Conservation (phyloP, 2,329 filamentous ascomycete species). For the Fusarium xylarioides region DNA sequence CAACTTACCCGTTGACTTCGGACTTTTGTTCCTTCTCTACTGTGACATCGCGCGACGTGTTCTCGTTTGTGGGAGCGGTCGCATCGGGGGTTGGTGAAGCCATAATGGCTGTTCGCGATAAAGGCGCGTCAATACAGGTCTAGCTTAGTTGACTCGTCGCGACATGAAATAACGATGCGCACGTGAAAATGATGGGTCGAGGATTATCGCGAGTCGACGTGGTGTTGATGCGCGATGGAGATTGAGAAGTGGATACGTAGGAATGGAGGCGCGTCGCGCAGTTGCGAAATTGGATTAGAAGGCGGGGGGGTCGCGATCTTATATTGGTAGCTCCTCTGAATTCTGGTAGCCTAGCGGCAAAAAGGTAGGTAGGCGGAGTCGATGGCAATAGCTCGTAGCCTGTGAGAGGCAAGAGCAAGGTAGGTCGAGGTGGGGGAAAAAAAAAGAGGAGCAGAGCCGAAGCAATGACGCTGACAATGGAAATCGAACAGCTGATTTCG, state of each 20-base stretch:
- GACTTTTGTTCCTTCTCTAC: conserved; percentile 45
- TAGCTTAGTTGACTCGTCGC: conserved; percentile 44
- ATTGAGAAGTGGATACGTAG: conserved; percentile 22
- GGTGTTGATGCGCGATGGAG: conserved; percentile 26
- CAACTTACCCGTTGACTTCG: conserved; percentile 52
- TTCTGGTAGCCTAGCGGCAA: conserved; percentile 33
- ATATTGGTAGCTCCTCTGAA: conserved; percentile 18
- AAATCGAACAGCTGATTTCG: conserved; percentile 11
- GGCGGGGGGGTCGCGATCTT: conserved; percentile 30
- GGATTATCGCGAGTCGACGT: conserved; percentile 2
- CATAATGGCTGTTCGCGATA: conserved; percentile 62
- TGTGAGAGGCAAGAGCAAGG: conserved; percentile 18
- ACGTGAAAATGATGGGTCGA: background rate
- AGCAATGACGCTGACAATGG: conserved; percentile 31
- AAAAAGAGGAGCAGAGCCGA: conserved; percentile 26
- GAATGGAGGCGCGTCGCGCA: conserved; percentile 40
- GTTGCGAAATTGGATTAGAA: conserved; percentile 17
- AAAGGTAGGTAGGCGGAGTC: conserved; percentile 19
- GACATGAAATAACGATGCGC: conserved; percentile 49
- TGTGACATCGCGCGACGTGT: conserved; percentile 54
- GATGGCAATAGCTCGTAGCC: conserved; percentile 33
- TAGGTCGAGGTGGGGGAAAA: conserved; percentile 12
- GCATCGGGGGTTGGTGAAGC: conserved; percentile 58
- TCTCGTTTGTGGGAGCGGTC: conserved; percentile 49
- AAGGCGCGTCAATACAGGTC: conserved; percentile 41